Base-by-base conservation (phyloP, 2,329 filamentous ascomycete species). In the Colletotrichum tabaci region DNA sequence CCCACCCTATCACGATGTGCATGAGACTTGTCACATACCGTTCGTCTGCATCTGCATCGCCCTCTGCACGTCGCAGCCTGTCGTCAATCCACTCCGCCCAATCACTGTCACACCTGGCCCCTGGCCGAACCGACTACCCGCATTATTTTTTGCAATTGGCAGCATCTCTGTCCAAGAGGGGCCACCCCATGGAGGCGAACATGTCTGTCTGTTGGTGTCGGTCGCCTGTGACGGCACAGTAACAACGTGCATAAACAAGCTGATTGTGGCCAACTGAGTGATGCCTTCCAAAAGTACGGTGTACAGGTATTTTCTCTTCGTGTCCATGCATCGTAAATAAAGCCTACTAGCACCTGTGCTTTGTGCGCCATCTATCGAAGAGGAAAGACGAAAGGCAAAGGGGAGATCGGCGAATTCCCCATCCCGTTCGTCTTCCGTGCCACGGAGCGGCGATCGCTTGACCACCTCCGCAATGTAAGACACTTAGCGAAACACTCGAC, bases 61-160 rank as follows among this genome's bases (percentile, higher is more conserved):
- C 23, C 15, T 50, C 46, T 53, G 57, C 35, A 62, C n/a, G 1
- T 38, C 58, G 46, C 46, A 50, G 21, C 58, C 53, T 61, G 30
- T 67, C 38, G 57, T 53, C 49, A 47, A 67, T 60, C 26, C 44
- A 35, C 50, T 15, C 40, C n/a, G 65, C 18, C 69, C 65, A 68
- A 68, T 71, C 58, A 38, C 44, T 40, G 10, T 42, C 53, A 5
- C 18, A 40, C 40, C 42, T 13, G 13, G 52, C 30, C 69, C 68
- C 42, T 68, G 58, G 40, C 30, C 26, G 58, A 23, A 23, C 56
- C 21, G 49, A 3, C 44, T 61, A 38, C 57, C 67, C 57, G 57
- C 38, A 42, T 62, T 61, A 38, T 50, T 42, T 23, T 15, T 50
- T 66, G 40, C 57, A 61, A 56, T 61, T 67, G 63, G 60, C 61